phyloP scores from a whole-genome alignment of 2,329 filamentous ascomycete species.

The Drechmeria coniospora region DNA sequence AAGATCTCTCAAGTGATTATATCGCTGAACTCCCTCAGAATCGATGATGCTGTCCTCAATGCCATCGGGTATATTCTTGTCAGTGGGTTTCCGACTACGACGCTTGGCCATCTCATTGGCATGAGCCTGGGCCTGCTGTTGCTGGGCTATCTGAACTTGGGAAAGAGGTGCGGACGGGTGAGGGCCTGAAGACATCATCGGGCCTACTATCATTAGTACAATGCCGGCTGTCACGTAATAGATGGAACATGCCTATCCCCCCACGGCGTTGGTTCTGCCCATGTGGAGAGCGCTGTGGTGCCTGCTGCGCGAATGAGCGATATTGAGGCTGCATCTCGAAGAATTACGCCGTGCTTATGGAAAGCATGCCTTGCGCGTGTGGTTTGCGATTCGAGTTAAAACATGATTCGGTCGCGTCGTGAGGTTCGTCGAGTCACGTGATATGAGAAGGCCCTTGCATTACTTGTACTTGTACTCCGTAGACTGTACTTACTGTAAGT shows the following conservation, averaged over 20 bases:
- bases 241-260: conserved; percentile 30
- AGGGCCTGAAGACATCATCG: conserved; percentile 39
- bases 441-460: too few relatives aligned
- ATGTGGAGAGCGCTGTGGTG: conserved; percentile 33
- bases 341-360: too few relatives aligned
- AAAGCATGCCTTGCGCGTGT: too few relatives aligned
- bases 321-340: conserved; percentile 37
- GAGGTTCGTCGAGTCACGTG: too few relatives aligned
- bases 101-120: conserved; percentile 58
- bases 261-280: conserved; percentile 32
- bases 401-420: too few relatives aligned
- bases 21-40: conserved; percentile 63
- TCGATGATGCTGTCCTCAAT: conserved; percentile 68
- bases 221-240: conserved; percentile 2
- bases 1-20: conserved; percentile 69
- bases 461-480: too few relatives aligned
- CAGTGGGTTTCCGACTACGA: conserved; percentile 77
- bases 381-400: too few relatives aligned
- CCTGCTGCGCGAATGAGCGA: conserved; percentile 34
- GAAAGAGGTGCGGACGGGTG: conserved; percentile 36
- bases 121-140: conserved; percentile 35
- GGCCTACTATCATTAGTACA: conserved; percentile 20
- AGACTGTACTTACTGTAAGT: too few relatives aligned
- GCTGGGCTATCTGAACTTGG: conserved; percentile 34
- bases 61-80: conserved; percentile 86